Evolutionary conservation across 352 stramenopile species (phyloP), one percentile per base, ranked within the genome.

Genomic region (Pythium chondricola): DNA sequence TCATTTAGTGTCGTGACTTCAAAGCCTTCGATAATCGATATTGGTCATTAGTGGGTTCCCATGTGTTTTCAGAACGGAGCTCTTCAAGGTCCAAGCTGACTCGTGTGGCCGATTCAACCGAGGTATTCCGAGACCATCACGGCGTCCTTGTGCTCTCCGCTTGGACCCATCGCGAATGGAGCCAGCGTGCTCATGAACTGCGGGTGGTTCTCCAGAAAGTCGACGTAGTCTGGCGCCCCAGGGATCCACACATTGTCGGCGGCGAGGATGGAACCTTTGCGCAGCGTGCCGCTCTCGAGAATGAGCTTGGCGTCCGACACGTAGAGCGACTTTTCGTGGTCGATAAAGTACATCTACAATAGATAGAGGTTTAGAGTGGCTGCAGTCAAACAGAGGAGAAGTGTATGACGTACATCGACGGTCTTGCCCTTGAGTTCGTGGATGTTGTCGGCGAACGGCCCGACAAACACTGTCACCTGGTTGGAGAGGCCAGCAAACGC

Each of bases 241-340:
- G 65, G 70, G 30, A 67, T 50, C 20, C 74, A 39, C 20, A 82
- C 63, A 27, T 79, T 82, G 46, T 82, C 71, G 14, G 67, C 71
- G 6, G 47, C 52, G 17, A 82, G 49, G n/a, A 74, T 24, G 1
- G 67, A 78, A 8, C 67, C 65, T 6, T 63, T 50, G 1, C 22
- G 40, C 17, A 82, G 46, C 17, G 54, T 65, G 31, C 58, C 58
- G 20, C 66, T 79, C 1, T 36, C 59, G 5, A 75, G 14, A n/a
- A 82, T 79, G 21, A 71, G 40, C 66, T 82, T 71, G 45, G 66
- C 43, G 37, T 78, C 67, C 8, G 58, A 43, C 41, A 78, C 41
- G 36, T 82, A 78, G 22, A 67, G 33, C 1, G 38, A 52, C 57
- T 78, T 82, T 27, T 76, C 65, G 48, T 82, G 70, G 53, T 77